phyloP scores from a whole-genome alignment of 345 rosid species.

The Pistacia integerrima region DNA sequence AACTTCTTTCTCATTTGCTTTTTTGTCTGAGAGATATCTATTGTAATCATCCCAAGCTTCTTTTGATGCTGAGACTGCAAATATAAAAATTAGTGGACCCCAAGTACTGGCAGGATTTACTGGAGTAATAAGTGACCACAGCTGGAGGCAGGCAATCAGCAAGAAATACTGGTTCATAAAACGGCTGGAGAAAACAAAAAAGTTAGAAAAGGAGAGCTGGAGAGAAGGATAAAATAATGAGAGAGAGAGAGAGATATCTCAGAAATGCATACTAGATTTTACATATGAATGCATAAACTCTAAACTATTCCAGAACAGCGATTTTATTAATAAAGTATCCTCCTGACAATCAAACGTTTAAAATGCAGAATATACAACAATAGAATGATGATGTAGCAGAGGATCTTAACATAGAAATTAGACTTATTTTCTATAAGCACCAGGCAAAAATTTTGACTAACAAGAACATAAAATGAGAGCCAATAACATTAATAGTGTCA shows the following conservation, averaged over 20 bases:
- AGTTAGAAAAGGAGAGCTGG: constrained; percentile 3
- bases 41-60: constrained; percentile 99
- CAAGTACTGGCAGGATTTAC: constrained; percentile 99
- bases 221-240: not conserved
- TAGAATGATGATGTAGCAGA: not conserved
- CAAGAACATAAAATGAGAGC: not conserved
- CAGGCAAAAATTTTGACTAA: not conserved
- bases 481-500: constrained; percentile 3
- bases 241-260: not conserved
- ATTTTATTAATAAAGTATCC: not conserved
- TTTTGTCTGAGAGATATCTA: constrained; percentile 90
- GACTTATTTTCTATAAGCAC: not conserved
- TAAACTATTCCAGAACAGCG: not conserved
- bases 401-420: not conserved
- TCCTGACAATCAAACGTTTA: not conserved
- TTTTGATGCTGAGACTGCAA: constrained; percentile 94
- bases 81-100: constrained; percentile 96
- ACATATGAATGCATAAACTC: not conserved
- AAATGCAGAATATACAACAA: not conserved
- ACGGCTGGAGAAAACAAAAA: constrained; percentile 64
- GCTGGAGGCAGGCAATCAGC: constrained; percentile 99
- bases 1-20: constrained; percentile 94
- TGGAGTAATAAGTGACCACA: constrained; percentile 98
- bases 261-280: not conserved
- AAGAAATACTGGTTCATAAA: constrained; percentile 98